Evolutionary conservation across 768 basidiomycete genomes (phyloP).

Genomic region (Chalciporus sphaerocephalus): DNA sequence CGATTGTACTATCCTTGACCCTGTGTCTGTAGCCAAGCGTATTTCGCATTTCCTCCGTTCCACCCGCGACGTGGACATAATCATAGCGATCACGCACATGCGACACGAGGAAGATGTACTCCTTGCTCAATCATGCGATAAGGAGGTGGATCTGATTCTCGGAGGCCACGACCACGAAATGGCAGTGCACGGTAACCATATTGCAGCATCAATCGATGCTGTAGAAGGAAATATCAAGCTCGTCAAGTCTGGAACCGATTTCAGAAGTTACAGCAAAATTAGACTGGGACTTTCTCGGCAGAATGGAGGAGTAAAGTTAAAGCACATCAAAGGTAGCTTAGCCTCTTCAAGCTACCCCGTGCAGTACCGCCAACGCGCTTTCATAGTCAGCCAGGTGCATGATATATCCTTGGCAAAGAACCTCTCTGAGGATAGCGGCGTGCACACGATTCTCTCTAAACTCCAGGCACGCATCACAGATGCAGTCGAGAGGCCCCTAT

Average conservation of each 20-base stretch:
- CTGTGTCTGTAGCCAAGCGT: constrained; percentile 8
- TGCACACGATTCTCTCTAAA: background rate
- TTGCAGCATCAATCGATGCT: background rate
- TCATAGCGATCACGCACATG: constrained; percentile 13
- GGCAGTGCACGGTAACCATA: constrained; percentile 6
- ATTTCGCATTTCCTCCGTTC: constrained; percentile 3
- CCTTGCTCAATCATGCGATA: background rate
- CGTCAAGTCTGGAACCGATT: constrained; percentile 6
- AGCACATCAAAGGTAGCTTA: background rate
- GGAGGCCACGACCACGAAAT: constrained; percentile 10
- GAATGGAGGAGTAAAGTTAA: background rate
- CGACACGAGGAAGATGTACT: constrained; percentile 7
- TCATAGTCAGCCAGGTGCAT: constrained; percentile 2
- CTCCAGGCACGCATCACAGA: background rate
- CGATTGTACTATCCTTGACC: constrained; percentile 6
- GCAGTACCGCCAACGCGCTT: background rate
- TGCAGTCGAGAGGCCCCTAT: background rate
- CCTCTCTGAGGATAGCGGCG: constrained; percentile 6
- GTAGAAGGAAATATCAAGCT: constrained; percentile 6
- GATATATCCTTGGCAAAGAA: constrained; percentile 3
- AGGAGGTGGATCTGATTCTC: constrained; percentile 7
- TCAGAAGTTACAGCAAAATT: constrained; percentile 7
- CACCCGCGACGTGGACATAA: background rate
- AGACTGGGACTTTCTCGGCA: background rate
- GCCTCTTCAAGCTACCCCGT: background rate